Base-by-base conservation (phyloP, 2,329 filamentous ascomycete species). In the Dactylellina parvicollis region DNA sequence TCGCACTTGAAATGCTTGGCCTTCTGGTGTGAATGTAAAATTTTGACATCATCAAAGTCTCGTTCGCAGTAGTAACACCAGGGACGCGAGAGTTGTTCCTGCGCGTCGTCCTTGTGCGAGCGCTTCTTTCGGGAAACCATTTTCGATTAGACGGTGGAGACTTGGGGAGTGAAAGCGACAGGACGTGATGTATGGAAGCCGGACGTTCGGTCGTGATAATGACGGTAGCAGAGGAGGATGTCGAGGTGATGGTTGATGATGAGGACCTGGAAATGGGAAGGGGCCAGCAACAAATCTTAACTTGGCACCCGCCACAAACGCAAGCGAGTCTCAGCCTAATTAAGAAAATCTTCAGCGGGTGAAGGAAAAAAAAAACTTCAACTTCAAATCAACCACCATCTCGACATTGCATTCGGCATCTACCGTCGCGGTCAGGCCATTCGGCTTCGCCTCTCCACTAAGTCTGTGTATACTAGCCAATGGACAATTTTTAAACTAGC, bases 21-120 rank as follows among this genome's bases (percentile, higher is more conserved):
- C 81, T 97, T 98, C 80, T 98, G 95, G 81, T 99, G 95, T 67
- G 91, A 93, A 77, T 96, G 96, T 76, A 99, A 88, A 77, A 98
- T 92, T 84, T 96, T 97, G 49, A 96, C 82, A 81, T 99, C 95
- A 81, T 98, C 93, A 80, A 98, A 99, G 82, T 98, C 94, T 83
- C 94, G 91, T 82, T 99, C 95, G 89, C 95, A 99, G 84, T 99
- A 99, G 83, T 96, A 99, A 84, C 95, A 99, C 93, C 93, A 98
- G 54, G 94, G 90, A 67, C 93, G 90, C 77, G 85, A 84, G 75
- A 99, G 87, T 77, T 96, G 85, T 82, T 98, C 92, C 83, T 98
- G 91, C 77, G 97, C 85, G 78, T 93, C 88, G 75, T 92, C 91
- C 79, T 92, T 89, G 77, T 89, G 88, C 81, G 92, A 90, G 87